Evolutionary conservation across 345 rosid genomes (phyloP), one percentile per base, ranked within the genome.

Genomic region (Corchorus olitorius): DNA sequence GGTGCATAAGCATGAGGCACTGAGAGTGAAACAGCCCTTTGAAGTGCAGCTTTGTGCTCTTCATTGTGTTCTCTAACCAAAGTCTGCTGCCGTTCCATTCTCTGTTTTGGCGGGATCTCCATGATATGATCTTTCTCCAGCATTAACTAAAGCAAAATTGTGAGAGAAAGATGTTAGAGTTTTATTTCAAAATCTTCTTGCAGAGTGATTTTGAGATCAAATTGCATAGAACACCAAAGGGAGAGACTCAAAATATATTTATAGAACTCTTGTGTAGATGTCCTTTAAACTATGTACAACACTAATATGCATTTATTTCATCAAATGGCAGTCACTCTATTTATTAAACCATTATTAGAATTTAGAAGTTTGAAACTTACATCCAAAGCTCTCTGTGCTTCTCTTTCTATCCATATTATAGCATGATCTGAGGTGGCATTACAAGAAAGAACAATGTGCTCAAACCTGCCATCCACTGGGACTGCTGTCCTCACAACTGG

Each of bases 381-480:
- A 12, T 87, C 82, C 61, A 93, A 81, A 70, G 97, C 98, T 83
- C 91, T 81, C 68, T 65, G 90, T 61, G 99, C 89, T 87, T 93
- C 99, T 82, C 88, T 92, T 79, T 92, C 93, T 37, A 93, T 89
- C 97, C 98, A 95, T 55, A 95, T 77, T 75, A 95, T 92, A 76
- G 94, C 93, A 71, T 93, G 99, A 72, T 96, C 99, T 27, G 99
- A 92, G 81, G 92, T 90, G 76, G 98, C 99, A 76, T 95, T 92
- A 81, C 96, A 96, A 74, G 98, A 92, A 53, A 96, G 91, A 79
- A 96, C 97, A 41, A 93, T 89, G 76, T 92, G 98, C 87, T 96
- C 99, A 52, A 96, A 96, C 81, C 99, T 88, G 81, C 99, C 98
- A 39, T 89, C 97, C 20, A 96, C 97, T 4, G 99, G 98, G 41